These are phyloP conservation scores for Diversispora epigaea DNA, from an alignment of 192 early-diverging fungal genomes.

Conservation along the genomic window DNA sequence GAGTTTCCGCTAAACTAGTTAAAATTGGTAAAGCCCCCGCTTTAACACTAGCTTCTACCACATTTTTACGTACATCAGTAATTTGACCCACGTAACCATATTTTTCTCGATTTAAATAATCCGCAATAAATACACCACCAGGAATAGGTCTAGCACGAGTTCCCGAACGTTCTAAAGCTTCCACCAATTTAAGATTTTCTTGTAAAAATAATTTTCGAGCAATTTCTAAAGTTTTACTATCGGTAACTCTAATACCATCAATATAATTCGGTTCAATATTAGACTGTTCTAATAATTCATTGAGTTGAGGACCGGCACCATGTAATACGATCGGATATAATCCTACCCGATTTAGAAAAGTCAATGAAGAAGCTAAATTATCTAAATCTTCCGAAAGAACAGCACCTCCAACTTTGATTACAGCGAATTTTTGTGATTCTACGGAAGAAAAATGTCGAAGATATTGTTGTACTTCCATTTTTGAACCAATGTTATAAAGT, in stretches of 20 bases:
- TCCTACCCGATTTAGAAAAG: slow-evolving; percentile 96
- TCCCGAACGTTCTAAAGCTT: slow-evolving; percentile 92
- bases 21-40: slow-evolving; percentile 95
- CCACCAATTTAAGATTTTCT: slow-evolving; percentile 96
- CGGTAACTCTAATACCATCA: slow-evolving; percentile 97
- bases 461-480: slow-evolving; percentile 99
- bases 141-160: slow-evolving; percentile 96
- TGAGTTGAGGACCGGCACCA: slow-evolving; percentile 97
- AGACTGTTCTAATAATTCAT: slow-evolving; percentile 84
- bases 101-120: slow-evolving; percentile 93
- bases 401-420: slow-evolving; percentile 97
- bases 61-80: slow-evolving; percentile 84
- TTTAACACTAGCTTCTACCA: slow-evolving; percentile 90
- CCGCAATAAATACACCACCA: slow-evolving; percentile 93
- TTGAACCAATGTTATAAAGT: slow-evolving; percentile 98
- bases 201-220: slow-evolving; percentile 91
- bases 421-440: slow-evolving; percentile 98
- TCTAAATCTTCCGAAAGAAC: slow-evolving; percentile 96
- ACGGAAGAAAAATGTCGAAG: slow-evolving; percentile 95
- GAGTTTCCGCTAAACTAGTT: slow-evolving; percentile 93
- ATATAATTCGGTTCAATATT: slow-evolving; percentile 92
- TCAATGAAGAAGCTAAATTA: slow-evolving; percentile 90
- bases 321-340: slow-evolving; percentile 98
- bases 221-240: slow-evolving; percentile 88
- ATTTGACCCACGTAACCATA: slow-evolving; percentile 95